Percentiles rank a stretch among this genome's conserved stretches.
Evolutionary conservation across 257 asterid genomes (phyloP).

Genomic region (Nicotiana paniculata): DNA sequence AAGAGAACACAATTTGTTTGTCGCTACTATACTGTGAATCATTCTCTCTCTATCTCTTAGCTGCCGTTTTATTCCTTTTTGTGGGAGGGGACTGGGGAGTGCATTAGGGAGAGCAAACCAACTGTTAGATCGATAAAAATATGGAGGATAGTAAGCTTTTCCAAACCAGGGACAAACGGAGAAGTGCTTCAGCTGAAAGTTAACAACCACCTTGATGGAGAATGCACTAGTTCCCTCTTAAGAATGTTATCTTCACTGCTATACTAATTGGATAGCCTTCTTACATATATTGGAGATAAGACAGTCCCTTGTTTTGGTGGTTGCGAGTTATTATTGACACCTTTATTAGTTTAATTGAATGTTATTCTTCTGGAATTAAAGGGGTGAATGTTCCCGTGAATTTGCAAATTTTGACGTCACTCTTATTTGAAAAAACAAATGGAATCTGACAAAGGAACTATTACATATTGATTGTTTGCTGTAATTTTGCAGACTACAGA

Average conservation of each 20-base stretch:
- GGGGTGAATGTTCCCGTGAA: not conserved
- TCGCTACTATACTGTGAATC: not conserved
- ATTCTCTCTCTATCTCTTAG: not conserved
- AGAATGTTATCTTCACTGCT: not conserved
- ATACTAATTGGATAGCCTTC: not conserved
- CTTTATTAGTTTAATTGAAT: not conserved
- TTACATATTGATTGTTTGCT: not conserved
- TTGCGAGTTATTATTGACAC: not conserved
- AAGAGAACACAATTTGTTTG: not conserved
- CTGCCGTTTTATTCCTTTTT: too few relatives aligned
- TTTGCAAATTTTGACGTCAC: not conserved
- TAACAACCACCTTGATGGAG: not conserved
- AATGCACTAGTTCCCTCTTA: not conserved
- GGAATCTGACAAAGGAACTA: not conserved
- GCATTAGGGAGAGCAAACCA: not conserved
- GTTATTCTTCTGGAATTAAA: not conserved
- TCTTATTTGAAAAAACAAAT: not conserved
- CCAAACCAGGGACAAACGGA: not conserved
- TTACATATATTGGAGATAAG: not conserved
- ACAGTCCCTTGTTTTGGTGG: not conserved
- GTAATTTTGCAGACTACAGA: slow-evolving; percentile 50
- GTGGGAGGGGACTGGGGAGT: too few relatives aligned
- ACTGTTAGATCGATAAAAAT: not conserved
- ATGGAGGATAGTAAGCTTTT: not conserved
- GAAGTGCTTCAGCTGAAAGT: not conserved